Percentiles rank a stretch among this genome's conserved stretches.
phyloP scores from a whole-genome alignment of 371 early-diverging fungal species.

The Phascolomyces articulosus region DNA sequence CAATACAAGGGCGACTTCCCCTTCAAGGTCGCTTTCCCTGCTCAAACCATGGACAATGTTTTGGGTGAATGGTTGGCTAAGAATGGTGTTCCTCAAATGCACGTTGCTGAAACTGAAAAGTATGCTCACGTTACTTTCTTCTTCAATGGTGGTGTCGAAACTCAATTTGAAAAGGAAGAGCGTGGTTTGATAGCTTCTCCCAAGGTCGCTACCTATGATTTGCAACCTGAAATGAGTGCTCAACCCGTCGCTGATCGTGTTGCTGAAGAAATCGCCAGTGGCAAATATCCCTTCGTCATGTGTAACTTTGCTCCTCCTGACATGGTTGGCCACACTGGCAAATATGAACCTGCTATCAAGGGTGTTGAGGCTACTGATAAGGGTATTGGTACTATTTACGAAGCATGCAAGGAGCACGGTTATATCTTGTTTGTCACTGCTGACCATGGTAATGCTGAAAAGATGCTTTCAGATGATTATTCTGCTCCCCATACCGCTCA shows the following conservation, averaged over 20 bases:
- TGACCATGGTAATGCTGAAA: conserved; percentile 99
- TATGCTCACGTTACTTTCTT: conserved; percentile 99
- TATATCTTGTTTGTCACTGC: conserved; percentile 97
- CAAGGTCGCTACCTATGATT: conserved; percentile 97
- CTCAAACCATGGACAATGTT: conserved; percentile 96
- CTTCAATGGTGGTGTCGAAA: conserved; percentile 99
- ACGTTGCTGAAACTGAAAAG: conserved; percentile 99
- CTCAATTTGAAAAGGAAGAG: conserved; percentile 85
- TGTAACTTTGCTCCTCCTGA: conserved; percentile 99
- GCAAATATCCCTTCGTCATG: conserved; percentile 95
- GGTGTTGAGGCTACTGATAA: conserved; percentile 96
- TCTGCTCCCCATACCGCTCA: conserved; percentile 95
- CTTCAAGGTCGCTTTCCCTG: conserved; percentile 92
- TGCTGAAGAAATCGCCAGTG: conserved; percentile 77
- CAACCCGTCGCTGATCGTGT: conserved; percentile 88
- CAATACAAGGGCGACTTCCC: conserved; percentile 97
- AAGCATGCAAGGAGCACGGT: conserved; percentile 87
- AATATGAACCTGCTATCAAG: conserved; percentile 91
- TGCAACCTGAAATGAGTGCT: conserved; percentile 96
- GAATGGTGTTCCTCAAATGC: conserved; percentile 87
- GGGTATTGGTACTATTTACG: conserved; percentile 93
- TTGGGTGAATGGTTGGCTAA: conserved; percentile 96
- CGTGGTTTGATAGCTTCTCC: conserved; percentile 93
- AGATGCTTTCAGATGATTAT: conserved; percentile 92
- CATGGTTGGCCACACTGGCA: conserved; percentile 99